phyloP scores from a whole-genome alignment of 2,329 filamentous ascomycete genomes.

The Penicillium capsulatum region DNA sequence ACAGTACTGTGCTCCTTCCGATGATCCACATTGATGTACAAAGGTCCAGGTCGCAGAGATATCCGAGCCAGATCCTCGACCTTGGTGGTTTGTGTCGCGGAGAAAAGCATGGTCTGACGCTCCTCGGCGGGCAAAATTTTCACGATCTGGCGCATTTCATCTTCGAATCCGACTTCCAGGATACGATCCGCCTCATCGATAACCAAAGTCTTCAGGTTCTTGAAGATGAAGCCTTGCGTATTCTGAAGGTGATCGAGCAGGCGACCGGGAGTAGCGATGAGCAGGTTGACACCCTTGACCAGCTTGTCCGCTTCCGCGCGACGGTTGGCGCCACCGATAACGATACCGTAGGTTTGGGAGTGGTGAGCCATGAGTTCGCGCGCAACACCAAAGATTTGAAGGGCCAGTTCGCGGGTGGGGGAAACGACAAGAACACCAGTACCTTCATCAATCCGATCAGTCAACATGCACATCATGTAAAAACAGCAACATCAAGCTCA shows the following conservation, averaged over 20 bases:
- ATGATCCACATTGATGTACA: constrained; percentile 97
- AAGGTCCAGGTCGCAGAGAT: constrained; percentile 80
- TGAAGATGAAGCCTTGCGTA: constrained; percentile 83
- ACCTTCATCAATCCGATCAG: constrained; percentile 35
- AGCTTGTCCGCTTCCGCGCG: constrained; percentile 92
- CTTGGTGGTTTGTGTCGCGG: constrained; percentile 96
- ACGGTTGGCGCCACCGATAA: constrained; percentile 90
- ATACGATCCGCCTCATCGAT: constrained; percentile 98
- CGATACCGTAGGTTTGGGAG: constrained; percentile 91
- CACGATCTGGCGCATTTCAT: constrained; percentile 95
- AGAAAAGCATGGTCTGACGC: constrained; percentile 96
- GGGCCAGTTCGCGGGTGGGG: constrained; percentile 85
- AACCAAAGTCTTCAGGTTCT: constrained; percentile 85
- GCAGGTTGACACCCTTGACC: constrained; percentile 84
- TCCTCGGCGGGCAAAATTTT: constrained; percentile 86
- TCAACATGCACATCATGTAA: not conserved
- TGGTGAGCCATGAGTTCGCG: constrained; percentile 89
- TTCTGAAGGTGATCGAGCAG: constrained; percentile 92
- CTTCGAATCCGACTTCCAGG: constrained; percentile 95
- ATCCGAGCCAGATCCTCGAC: constrained; percentile 95
- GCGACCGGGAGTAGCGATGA: constrained; percentile 90
- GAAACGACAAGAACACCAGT: constrained; percentile 90
- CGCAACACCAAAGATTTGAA: constrained; percentile 95
- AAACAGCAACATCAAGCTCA: constrained; percentile 15
- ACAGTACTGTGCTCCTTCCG: constrained; percentile 86